Base-by-base conservation (phyloP, 129 eudicot genomes). In the Arctium lappa region DNA sequence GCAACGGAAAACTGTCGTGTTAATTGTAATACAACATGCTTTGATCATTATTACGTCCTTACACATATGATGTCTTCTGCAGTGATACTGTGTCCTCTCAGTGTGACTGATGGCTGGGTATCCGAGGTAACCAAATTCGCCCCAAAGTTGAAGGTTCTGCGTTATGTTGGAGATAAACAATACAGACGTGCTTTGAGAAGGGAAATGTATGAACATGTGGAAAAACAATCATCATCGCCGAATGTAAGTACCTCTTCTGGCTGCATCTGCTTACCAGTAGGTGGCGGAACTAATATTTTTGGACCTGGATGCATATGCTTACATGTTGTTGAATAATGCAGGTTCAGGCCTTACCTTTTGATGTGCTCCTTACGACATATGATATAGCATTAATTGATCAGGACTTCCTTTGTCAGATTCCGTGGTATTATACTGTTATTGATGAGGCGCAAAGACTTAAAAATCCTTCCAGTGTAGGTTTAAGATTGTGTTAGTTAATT, bases 371-470 rank as follows among this genome's bases (percentile, higher is more conserved):
- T 89, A 95, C 99, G 22, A 95, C 99, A 44, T 95, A 95, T 84
- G 99, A 95, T 83, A 93, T 95, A 85, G 97, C 93, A 9, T 82
- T 95, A 85, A 82, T 93, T 40, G 99, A 95, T 92, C 92, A 91
- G 84, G 99, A 95, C 79, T 95, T 95, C 34, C 99, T 95, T 72
- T 90, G 92, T 62, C 99, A 95, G 66, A 78, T 93, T 85, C 90
- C 91, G 1, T 93, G 99, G 99, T 91, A 88, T 84, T 93, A 91
- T 89, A 84, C 90, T 68, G 80, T 95, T 39, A 93, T 95, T 83
- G 99, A 95, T 82, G 99, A 95, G 87, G 99, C 99, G 29, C 99
- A 95, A 79, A 88, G 99, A 82, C 97, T 95, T 1, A 95, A 95
- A 83, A 95, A 93, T 65, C 95, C 98, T 22, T 95, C 99, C 76